Evolutionary conservation across 2,329 filamentous ascomycete species (phyloP), one percentile per base, ranked within the genome.

Genomic region (Aaosphaeria arxii): DNA sequence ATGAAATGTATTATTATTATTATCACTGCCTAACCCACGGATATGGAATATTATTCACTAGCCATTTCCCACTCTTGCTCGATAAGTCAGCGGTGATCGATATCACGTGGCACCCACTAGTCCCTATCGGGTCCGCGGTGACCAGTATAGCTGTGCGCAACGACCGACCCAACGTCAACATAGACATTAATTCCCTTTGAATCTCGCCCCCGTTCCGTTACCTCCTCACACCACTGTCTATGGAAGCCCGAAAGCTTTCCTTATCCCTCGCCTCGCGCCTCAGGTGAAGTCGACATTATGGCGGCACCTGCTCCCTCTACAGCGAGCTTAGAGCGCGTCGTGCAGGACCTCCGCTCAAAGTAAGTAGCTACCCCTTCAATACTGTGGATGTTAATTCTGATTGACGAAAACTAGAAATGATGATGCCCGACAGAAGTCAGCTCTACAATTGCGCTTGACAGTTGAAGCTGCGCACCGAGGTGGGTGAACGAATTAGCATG

Each of bases 291-390:
- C 58, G 55, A 58, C 60, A 65, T 56, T 46, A 70, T 69, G 66
- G 62, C 62, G 57, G 64, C 68, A 60, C 67, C 64, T 53, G 52
- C 55, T 46, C 62, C 61, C 42, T 52, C 63, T 53, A 58, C 59
- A 49, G 52, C 58, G 46, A 55, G 58, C 49, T 73, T 79, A 56
- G 78, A 81, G 65, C 74, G 80, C 62, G 74, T 82, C 57, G 81
- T 82, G 59, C 58, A 70, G 50, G 80, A 83, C 63, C 71, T 84
- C 52, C 79, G 77, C 57, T 82, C 79, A 50, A 83, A 81, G 73
- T 75, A 59, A 72, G 60, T 9, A 43, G 40, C 38, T 42, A n/a
- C 40, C 30, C 28, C n/a, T 6, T 29, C 35, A 9, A 38, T 7
- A 9, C 35, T 30, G 35, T 42, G 24, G 11, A 28, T 13, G 17